Evolutionary conservation across 2,329 filamentous ascomycete species (phyloP), one percentile per base, ranked within the genome.

Genomic region (Rhynchosporium graminicola): DNA sequence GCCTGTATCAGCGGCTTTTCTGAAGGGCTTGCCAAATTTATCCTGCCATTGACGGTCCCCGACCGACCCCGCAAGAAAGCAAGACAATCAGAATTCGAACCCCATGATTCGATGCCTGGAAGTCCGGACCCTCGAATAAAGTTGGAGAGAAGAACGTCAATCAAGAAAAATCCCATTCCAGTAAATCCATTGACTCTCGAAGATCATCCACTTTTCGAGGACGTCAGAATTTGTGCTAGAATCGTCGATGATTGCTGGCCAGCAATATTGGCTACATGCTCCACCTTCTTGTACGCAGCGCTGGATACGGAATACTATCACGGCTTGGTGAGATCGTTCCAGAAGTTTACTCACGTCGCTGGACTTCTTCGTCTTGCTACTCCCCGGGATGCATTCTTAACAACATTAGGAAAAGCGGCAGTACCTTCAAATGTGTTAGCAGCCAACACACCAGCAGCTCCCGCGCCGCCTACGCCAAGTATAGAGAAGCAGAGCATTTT

Each of bases 171-270:
- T 59, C 89, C 89, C 0, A 83, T 94, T 13, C 91, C 92, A 0
- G 78, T 94, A 20, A 99, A 99, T 74, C 95, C 95, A 2, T 78
- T 99, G 3, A 82, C 82, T 1, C 76, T 96, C 7, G 85, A 88
- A 64, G 86, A 89, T 45, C 91, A 96, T 71, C 83, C 90, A 0
- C 80, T 92, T 8, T 82, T 87, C 58, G 74, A 80, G 1, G 89
- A 92, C 56, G 86, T 98, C 61, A 85, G 87, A 71, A 86, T 87
- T 1, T 94, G 91, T 70, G 91, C 92, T 12, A 83, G 83, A 9
- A 89, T 99, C 60, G 89, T 99, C 29, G 91, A 96, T 3, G 84
- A 91, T 68, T 98, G 94, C 74, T 99, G 95, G 95, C 95, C 95
- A 52, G 95, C 95, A 12, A 88, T 98, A 45, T 83, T 99, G 55